phyloP scores from a whole-genome alignment of 2,329 filamentous ascomycete species.

The Aspergillus thermomutatus region DNA sequence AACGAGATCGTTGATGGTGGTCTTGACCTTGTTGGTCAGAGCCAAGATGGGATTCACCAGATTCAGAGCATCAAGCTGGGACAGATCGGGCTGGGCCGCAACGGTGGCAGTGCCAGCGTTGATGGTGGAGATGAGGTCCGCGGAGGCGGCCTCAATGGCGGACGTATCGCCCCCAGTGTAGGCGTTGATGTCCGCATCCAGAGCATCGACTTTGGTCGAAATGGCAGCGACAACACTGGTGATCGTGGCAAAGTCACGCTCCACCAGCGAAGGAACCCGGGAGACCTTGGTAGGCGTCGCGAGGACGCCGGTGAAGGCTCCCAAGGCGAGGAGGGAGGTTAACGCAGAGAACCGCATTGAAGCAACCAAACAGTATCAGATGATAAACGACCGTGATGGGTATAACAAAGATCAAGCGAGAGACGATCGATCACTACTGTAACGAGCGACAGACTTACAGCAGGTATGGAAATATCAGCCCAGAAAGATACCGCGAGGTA shows the following conservation, averaged over 20 bases:
- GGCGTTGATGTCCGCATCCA: constrained; percentile 17
- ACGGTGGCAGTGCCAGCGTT: constrained; percentile 18
- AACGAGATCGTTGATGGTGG: constrained; percentile 1
- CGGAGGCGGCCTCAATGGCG: constrained; percentile 12
- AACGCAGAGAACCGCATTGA: not conserved
- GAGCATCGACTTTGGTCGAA: constrained; percentile 8
- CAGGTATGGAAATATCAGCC: not conserved
- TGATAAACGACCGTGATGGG: not conserved
- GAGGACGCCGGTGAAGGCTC: constrained; percentile 9
- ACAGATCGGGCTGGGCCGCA: constrained; percentile 12
- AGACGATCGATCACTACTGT: not conserved
- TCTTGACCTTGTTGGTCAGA: constrained; percentile 19
- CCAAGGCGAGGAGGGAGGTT: constrained; percentile 7
- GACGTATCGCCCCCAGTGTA: constrained; percentile 17
- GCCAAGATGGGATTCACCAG: constrained; percentile 17
- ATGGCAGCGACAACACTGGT: constrained; percentile 13
- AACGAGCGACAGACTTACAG: not conserved
- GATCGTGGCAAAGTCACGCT: constrained; percentile 14
- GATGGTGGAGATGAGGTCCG: constrained; percentile 18
- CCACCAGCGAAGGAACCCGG: constrained; percentile 5
- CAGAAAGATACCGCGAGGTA: not conserved
- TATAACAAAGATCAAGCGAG: not conserved
- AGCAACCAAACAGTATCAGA: not conserved
- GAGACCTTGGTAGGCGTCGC: constrained; percentile 9
- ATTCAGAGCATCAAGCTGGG: constrained; percentile 17